phyloP scores from a whole-genome alignment of 306 rosid species.

The Astragalus glycyphyllos region DNA sequence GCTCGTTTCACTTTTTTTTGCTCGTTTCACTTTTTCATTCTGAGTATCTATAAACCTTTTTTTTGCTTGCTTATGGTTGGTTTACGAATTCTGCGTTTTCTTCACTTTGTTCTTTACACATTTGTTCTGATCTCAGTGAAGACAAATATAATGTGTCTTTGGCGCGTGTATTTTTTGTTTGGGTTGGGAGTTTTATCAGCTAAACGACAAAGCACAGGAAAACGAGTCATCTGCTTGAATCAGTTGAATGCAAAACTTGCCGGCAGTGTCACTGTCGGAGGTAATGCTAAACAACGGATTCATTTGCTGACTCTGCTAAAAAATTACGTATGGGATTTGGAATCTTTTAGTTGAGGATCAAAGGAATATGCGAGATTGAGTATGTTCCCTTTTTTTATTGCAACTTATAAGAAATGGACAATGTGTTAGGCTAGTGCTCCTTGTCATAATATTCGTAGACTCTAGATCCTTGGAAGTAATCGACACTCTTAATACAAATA shows the following conservation, averaged over 20 bases:
- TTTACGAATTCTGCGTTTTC: neutral
- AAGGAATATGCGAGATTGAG: slow-evolving; percentile 4
- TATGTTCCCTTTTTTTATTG: slow-evolving; percentile 5
- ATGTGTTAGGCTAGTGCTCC: neutral
- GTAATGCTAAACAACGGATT: slow-evolving; percentile 21
- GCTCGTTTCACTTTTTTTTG: neutral
- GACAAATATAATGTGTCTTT: neutral
- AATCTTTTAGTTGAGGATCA: slow-evolving; percentile 1
- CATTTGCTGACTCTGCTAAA: slow-evolving; percentile 12
- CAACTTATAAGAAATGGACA: slow-evolving; percentile 22
- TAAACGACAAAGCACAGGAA: slow-evolving; percentile 25
- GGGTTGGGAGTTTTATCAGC: slow-evolving; percentile 31
- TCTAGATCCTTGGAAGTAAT: slow-evolving; percentile 8
- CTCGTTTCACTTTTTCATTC: neutral
- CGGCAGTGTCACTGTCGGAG: slow-evolving; percentile 8
- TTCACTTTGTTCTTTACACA: slow-evolving; percentile 1
- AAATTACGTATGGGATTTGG: neutral
- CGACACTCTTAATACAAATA: neutral
- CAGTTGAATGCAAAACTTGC: slow-evolving; percentile 26
- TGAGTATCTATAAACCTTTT: too few species aligned
- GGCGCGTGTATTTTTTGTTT: slow-evolving; percentile 30
- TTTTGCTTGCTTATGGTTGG: slow-evolving; percentile 1
- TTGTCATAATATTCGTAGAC: slow-evolving; percentile 1
- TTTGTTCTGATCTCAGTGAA: slow-evolving; percentile 39
- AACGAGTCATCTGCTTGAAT: slow-evolving; percentile 12